These are phyloP conservation scores for Umbelopsis sp. DNA, from an alignment of 371 early-diverging fungal genomes.

Conservation along the genomic window DNA sequence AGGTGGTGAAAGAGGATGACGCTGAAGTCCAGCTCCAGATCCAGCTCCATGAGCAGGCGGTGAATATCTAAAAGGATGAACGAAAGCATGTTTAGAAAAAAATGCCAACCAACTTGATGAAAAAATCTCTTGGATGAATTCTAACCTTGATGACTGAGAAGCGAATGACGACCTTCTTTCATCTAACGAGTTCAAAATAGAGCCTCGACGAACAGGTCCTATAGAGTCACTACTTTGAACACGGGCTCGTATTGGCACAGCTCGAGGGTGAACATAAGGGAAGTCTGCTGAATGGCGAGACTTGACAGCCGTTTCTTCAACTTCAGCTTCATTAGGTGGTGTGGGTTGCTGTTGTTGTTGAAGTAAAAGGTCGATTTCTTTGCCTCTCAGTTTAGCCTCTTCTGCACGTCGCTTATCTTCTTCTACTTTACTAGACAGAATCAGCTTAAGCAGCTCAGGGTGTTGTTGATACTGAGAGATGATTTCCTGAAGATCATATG, in stretches of 20 bases:
- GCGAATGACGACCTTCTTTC: constrained; percentile 7
- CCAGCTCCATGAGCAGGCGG: constrained; percentile 4
- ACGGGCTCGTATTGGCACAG: constrained; percentile 14
- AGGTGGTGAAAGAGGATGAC: constrained; percentile 23
- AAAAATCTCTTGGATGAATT: neutral
- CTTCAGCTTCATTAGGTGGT: constrained; percentile 9
- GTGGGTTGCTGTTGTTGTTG: constrained; percentile 24
- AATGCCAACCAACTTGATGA: neutral
- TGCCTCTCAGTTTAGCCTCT: constrained; percentile 41
- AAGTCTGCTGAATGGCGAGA: neutral
- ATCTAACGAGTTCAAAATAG: constrained; percentile 1
- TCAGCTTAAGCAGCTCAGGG: constrained; percentile 67
- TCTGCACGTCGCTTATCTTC: constrained; percentile 60
- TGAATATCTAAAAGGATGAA: neutral
- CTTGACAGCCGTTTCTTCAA: constrained; percentile 2
- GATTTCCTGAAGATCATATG: constrained; percentile 59
- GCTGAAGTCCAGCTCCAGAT: constrained; percentile 20
- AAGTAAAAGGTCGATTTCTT: constrained; percentile 57
- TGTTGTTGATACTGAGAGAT: constrained; percentile 58
- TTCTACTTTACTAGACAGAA: constrained; percentile 65
- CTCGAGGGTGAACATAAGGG: constrained; percentile 11
- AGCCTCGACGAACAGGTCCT: constrained; percentile 9
- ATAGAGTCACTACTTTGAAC: constrained; percentile 5
- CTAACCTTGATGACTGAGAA: constrained; percentile 12
- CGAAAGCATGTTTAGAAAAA: neutral